These are phyloP conservation scores for Diaporthe destruens DNA, from an alignment of 2,329 filamentous ascomycete genomes.

Conservation along the genomic window DNA sequence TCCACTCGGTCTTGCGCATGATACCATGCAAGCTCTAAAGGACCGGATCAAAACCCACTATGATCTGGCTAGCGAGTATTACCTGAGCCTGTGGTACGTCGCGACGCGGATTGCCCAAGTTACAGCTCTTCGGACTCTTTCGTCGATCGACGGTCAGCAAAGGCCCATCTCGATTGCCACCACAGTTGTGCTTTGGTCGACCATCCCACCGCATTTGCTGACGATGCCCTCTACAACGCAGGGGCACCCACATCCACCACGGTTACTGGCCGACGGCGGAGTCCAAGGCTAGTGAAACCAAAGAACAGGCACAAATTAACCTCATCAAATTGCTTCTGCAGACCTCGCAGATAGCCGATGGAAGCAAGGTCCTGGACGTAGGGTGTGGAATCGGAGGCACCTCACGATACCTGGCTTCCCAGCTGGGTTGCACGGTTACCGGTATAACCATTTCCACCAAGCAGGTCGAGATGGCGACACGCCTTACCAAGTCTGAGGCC, in stretches of 20 bases:
- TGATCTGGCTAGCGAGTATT: conserved; percentile 72
- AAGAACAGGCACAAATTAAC: conserved; percentile 69
- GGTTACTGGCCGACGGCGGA: conserved; percentile 67
- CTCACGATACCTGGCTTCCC: conserved; percentile 65
- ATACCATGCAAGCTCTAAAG: conserved; percentile 64
- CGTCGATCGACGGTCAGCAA: not conserved
- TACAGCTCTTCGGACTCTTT: not conserved
- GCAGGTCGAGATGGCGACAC: conserved; percentile 69
- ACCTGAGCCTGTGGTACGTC: conserved; percentile 69
- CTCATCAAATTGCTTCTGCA: conserved; percentile 68
- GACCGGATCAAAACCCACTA: conserved; percentile 72
- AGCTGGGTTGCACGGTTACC: conserved; percentile 65
- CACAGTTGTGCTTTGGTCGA: not conserved
- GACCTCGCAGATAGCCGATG: conserved; percentile 54
- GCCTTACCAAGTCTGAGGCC: conserved; percentile 58
- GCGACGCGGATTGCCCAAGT: not conserved
- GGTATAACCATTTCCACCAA: conserved; percentile 71
- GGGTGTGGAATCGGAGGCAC: conserved; percentile 73
- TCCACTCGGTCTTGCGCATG: conserved; percentile 58
- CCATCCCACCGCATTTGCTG: not conserved
- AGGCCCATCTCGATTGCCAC: not conserved
- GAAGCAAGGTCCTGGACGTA: conserved; percentile 66
- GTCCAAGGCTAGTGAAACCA: conserved; percentile 62
- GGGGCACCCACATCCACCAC: conserved; percentile 74
- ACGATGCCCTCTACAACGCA: conserved; percentile 45